A percentile compares a stretch with the other conserved stretches of the same genome.
Conservation (phyloP, 2,329 filamentous ascomycete species). For the Hypoxylon sp. region DNA sequence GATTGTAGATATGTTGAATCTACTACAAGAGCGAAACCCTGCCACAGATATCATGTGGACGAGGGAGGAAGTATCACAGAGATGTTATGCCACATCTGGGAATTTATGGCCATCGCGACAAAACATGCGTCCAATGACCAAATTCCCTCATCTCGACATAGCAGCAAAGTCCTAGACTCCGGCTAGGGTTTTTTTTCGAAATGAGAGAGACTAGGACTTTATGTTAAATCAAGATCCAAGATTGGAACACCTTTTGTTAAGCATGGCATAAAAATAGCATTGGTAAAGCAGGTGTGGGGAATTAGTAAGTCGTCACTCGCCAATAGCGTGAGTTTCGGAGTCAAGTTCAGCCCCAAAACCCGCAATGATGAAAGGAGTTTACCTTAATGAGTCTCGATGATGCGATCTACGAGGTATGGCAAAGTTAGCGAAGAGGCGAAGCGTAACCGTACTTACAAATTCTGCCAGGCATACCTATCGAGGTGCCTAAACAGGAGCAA, state of each 20-base stretch:
- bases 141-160: too few species aligned
- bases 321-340: neutral
- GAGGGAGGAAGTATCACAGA: slow-evolving; percentile 9
- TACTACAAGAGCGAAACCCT: slow-evolving; percentile 7
- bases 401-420: neutral
- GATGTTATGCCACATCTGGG: slow-evolving; percentile 13
- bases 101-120: neutral
- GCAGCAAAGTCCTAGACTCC: neutral
- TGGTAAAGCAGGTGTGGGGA: neutral
- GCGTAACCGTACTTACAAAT: too few species aligned
- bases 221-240: neutral
- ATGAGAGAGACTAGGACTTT: neutral
- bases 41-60: slow-evolving; percentile 23
- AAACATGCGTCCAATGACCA: too few species aligned
- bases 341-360: neutral
- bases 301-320: neutral
- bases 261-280: neutral
- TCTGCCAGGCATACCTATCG: too few species aligned
- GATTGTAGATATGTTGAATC: slow-evolving; percentile 18
- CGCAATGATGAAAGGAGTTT: neutral
- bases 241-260: neutral
- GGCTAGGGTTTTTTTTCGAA: neutral
- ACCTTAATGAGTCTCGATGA: slow-evolving; percentile 1
- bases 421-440: too few species aligned
- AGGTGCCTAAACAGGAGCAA: too few species aligned